Base-by-base conservation (phyloP, 75 land plant genomes). In the Selaginella moellendorffii region DNA sequence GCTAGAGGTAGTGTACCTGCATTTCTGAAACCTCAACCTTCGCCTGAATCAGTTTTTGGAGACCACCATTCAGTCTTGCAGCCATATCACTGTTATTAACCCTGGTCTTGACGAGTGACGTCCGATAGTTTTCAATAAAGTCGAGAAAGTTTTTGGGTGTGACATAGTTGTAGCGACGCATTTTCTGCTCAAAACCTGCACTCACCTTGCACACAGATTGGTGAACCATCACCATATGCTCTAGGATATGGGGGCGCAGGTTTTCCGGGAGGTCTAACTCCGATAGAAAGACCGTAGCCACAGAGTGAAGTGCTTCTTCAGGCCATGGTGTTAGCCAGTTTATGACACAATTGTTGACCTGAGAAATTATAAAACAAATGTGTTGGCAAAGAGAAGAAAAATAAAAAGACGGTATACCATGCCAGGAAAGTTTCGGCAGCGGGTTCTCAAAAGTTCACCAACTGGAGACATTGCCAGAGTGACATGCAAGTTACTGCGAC, bases 301-400 rank as follows among this genome's bases (percentile, higher is more conserved):
- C 76, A 10, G 76, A 68, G 10, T 68, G 63, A 1, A 73, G 46
- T n/a, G 76, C 76, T 25, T 73, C 76, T 31, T 73, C 76, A 0
- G 76, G 76, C 76, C 76, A 73, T 17, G 76, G 65, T 1, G 76
- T 73, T 0, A 73, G 65, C 76, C 76, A 73, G 53, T 73, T 56
- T 24, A 73, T 73, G 1, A 73, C 76, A 29, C 76, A 73, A 28
- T 73, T 73, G n/a, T 73, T 73, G 2, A 70, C 72, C 72, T 70
- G 72, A 20, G 23, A 52, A 5, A 24, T 2, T 1, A 36, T 14
- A 36, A 14, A 36, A 5, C 5, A 5, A 5, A 36, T 36, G 14
- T 36, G 14, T 36, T 5, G 5, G 46, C 46, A 36, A 5, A 5
- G 46, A 36, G 46, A 36, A 36, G 46, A 36, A 5, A 36, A 5